Base-by-base conservation (phyloP, 2,329 filamentous ascomycete genomes). In the Lithohypha guttulata region DNA sequence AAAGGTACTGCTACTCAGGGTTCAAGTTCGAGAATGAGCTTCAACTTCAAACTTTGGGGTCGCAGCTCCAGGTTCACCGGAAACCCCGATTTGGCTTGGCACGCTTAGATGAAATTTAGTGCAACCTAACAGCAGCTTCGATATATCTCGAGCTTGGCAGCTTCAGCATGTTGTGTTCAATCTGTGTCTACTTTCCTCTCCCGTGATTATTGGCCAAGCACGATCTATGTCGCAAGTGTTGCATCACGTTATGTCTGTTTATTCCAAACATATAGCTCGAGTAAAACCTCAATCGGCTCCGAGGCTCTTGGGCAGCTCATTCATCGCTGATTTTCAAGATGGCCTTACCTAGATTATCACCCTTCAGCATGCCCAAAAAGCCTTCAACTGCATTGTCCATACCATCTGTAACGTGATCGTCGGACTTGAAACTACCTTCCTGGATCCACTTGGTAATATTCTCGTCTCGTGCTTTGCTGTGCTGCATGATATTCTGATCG, bases 341-440 rank as follows among this genome's bases (percentile, higher is more conserved):
- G 10, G 81, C 77, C 70, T 87, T 87, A 45, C 82, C 82, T 59
- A 86, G 83, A 62, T 86, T 86, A 57, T 79, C 68, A 28, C 82
- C 82, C 53, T 70, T 59, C n/a, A 86, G 62, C 68, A 86, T 75
- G 7, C 73, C 79, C 5, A 84, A 57, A 42, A 87, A 69, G 0
- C 77, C 82, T 32, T 83, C 71, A 4, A 73, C 61, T 0, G 76
- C 79, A 42, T 79, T 73, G 44, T 86, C 81, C 42, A 86, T 83
- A 13, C 81, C 80, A 41, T 79, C 68, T 0, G 77, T 83, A 14
- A 79, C 58, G 50, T 68, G 62, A 44, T 80, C 62, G 63, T 77
- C 74, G 36, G 73, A 70, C 65, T 79, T 79, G 64, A 87, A 68
- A 15, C 66, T 73, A 11, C 81, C 81, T 4, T 85, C 79, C 2